Conservation (phyloP, 768 basidiomycete species). For the Lactarius hengduanensis region DNA sequence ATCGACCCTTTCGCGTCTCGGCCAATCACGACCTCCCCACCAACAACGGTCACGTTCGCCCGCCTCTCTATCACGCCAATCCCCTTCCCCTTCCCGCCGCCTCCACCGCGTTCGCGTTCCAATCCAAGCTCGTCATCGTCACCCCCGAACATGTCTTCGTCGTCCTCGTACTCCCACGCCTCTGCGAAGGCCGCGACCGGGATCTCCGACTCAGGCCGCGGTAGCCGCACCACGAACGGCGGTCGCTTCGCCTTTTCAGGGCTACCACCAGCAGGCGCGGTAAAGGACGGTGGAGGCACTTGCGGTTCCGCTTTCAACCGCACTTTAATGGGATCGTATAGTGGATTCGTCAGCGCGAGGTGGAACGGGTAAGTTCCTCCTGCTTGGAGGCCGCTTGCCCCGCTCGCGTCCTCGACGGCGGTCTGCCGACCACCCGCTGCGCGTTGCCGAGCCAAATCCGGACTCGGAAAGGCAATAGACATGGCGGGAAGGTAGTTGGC, state of each 20-base stretch:
- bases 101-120: conserved; percentile 46
- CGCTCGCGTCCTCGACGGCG: conserved; percentile 41
- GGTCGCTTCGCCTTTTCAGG: conserved; percentile 61
- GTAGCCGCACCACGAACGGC: conserved; percentile 79
- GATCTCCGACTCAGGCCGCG: conserved; percentile 59
- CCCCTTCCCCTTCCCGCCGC: conserved; percentile 49
- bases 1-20: conserved; percentile 75
- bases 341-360: conserved; percentile 87
- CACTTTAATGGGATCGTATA: conserved; percentile 94
- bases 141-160: conserved; percentile 76
- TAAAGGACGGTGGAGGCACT: conserved; percentile 32
- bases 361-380: conserved; percentile 87
- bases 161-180: conserved; percentile 97
- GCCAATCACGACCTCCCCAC: conserved; percentile 84
- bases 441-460: conserved; percentile 35
- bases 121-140: conserved; percentile 42
- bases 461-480: conserved; percentile 57
- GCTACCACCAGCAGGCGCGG: conserved; percentile 40
- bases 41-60: conserved; percentile 86
- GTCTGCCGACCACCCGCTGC: conserved; percentile 38
- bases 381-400: conserved; percentile 52
- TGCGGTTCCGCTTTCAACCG: conserved; percentile 78
- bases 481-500: conserved; percentile 92
- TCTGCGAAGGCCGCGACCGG: conserved; percentile 89
- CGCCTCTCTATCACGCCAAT: conserved; percentile 85